Evolutionary conservation across 2,329 filamentous ascomycete genomes (phyloP), one percentile per base, ranked within the genome.

Genomic region (Huntiella bhutanensis): DNA sequence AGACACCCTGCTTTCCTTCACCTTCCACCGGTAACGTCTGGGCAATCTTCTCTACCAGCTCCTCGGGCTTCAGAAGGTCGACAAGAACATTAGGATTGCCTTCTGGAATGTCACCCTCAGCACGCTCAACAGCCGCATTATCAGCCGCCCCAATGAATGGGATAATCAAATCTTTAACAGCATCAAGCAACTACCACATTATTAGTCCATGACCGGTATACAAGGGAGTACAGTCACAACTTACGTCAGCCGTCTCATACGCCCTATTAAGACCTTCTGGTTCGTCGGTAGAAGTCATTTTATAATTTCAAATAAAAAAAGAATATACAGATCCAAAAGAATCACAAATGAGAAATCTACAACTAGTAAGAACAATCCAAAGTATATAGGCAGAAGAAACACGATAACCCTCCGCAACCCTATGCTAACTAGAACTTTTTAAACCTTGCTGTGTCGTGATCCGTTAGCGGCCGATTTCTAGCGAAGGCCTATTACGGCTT

Each of bases 131-230:
- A 53, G 70, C 76, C 35, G 62, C 57, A 2, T 68, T 64, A 60
- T 87, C 81, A 36, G 82, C 79, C n/a, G 70, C 65, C 51, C 65
- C 69, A 54, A 88, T 75, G 59, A 81, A 86, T 0, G 78, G 77
- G 15, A 85, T 63, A 48, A 87, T 71, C 46, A 85, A 67, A 6
- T 68, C 63, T 60, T 79, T 73, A 42, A 87, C 72, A 3, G 79
- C 72, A 47, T 71, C 66, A 42, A 86, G 69, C 41, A 86, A 70
- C 81, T 86, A 51, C 52, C 22, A 28, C 22, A 28, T 28, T 28
- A 8, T 28, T 28, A 28, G 22, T 28, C 22, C 22, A 28, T 28
- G 6, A 33, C 15, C 19, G 19, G 12, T 44, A 36, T 42, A 43
- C 15, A 40, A 11, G 22, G 35, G 11, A 12, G 32, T 39, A 42